Percentiles rank a stretch among this genome's conserved stretches.
Conservation (phyloP, 164 flowering plant genomes). For the Sedum album region DNA sequence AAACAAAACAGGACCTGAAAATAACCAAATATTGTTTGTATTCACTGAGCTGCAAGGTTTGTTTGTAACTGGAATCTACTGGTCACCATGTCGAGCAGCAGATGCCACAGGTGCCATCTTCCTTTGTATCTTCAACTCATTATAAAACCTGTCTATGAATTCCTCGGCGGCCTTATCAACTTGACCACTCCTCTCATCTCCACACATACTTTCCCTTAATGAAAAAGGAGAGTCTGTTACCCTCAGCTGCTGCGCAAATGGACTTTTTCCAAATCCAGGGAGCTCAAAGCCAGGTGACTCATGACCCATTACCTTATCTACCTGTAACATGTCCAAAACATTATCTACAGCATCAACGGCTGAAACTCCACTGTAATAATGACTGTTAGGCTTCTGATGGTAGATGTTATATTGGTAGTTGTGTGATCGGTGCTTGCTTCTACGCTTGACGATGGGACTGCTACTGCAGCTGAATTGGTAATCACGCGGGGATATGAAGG, state of each 20-base stretch:
- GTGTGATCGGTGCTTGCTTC: no score
- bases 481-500: no score
- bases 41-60: neutral
- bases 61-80: neutral
- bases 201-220: constrained; percentile 17
- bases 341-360: no score
- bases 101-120: constrained; percentile 15
- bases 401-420: constrained; percentile 14
- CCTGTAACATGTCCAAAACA: constrained; percentile 12
- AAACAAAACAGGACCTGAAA: no score
- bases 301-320: constrained; percentile 28
- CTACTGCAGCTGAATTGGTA: no score
- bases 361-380: no score
- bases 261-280: constrained; percentile 54
- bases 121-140: constrained; percentile 36
- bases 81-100: no score
- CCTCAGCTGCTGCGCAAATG: constrained; percentile 47
- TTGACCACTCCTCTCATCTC: no score
- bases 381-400: no score
- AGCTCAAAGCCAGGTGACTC: constrained; percentile 29
- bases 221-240: constrained; percentile 89
- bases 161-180: no score
- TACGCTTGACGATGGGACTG: no score
- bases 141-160: no score
- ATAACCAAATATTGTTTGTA: neutral